Evolutionary conservation across 768 basidiomycete genomes (phyloP), one percentile per base, ranked within the genome.

Genomic region (Tylopilus felleus): DNA sequence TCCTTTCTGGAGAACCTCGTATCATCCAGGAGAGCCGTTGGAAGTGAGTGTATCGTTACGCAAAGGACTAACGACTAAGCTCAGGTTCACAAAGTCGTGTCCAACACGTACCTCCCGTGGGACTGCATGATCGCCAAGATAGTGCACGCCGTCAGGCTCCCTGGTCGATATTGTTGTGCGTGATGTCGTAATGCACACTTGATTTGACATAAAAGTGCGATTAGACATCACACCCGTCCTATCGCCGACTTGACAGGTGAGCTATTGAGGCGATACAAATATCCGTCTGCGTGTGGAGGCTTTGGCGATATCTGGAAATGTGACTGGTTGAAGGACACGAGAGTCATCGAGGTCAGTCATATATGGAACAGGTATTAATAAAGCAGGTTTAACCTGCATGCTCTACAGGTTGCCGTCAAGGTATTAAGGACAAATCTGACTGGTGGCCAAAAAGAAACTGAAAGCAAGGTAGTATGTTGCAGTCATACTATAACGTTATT

Each of bases 221-320:
- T 28, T 23, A 39, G 43, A 31, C 29, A 25, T 31, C 4, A 29
- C 21, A 50, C 38, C 7, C 54, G 43, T 23, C 54, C 27, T 51
- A 47, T 42, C 19, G 54, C 52, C 39, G 48, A 63, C 27, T 17
- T 66, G 17, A 58, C 60, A 0, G 51, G 53, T n/a, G 48, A 53
- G 9, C 28, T 65, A 5, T 44, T 55, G 23, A 57, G 47, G 33
- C 52, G 57, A 13, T 22, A 51, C 19, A 58, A 53, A 19, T 68
- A 66, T 55, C 66, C 64, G 2, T 63, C 53, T 1, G 58, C 64
- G 1, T 57, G 65, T 16, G 60, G 61, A 8, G 63, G 66, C 16
- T 66, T 53, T 21, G 52, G 65, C 5, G 60, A 67, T 23, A 55
- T 66, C 28, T 62, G 60, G 65, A 66, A 60, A 52, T 63, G 61